Evolutionary conservation across 2,329 filamentous ascomycete genomes (phyloP).

Genomic region (Ophiostoma perfectum): DNA sequence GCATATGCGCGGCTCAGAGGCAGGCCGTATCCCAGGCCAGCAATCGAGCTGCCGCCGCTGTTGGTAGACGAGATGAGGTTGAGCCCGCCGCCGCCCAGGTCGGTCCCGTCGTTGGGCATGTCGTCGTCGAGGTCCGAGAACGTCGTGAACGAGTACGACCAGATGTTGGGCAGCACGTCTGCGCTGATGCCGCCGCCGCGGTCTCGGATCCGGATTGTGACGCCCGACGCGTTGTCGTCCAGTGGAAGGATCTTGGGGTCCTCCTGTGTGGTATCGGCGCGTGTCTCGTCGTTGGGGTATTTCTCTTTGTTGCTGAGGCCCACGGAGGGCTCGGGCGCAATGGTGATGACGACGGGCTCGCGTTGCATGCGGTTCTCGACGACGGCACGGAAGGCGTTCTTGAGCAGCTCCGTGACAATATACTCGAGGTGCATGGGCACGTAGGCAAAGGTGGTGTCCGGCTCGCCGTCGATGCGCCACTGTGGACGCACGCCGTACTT

Average conservation of each 20-base stretch:
- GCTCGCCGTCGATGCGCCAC: constrained; percentile 76
- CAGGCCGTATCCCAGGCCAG: constrained; percentile 86
- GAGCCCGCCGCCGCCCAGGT: constrained; percentile 67
- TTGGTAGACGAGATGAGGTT: constrained; percentile 68
- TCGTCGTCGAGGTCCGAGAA: constrained; percentile 65
- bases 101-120: constrained; percentile 44
- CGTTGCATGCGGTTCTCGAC: constrained; percentile 75
- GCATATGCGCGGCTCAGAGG: constrained; percentile 89
- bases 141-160: constrained; percentile 96
- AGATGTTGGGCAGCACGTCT: constrained; percentile 78
- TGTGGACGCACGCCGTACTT: constrained; percentile 85
- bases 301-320: constrained; percentile 17
- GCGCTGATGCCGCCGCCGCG: constrained; percentile 89
- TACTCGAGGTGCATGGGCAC: constrained; percentile 96
- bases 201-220: constrained; percentile 92
- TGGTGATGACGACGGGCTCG: constrained; percentile 85
- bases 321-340: constrained; percentile 60
- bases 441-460: constrained; percentile 83
- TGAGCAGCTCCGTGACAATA: constrained; percentile 91
- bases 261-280: not conserved
- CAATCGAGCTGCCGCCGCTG: constrained; percentile 74
- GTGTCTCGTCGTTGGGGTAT: constrained; percentile 22
- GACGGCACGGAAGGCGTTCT: constrained; percentile 92
- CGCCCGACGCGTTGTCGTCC: constrained; percentile 67
- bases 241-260: constrained; percentile 46